Conservation (phyloP, 2,329 filamentous ascomycete species). For the Eutypella sp. region DNA sequence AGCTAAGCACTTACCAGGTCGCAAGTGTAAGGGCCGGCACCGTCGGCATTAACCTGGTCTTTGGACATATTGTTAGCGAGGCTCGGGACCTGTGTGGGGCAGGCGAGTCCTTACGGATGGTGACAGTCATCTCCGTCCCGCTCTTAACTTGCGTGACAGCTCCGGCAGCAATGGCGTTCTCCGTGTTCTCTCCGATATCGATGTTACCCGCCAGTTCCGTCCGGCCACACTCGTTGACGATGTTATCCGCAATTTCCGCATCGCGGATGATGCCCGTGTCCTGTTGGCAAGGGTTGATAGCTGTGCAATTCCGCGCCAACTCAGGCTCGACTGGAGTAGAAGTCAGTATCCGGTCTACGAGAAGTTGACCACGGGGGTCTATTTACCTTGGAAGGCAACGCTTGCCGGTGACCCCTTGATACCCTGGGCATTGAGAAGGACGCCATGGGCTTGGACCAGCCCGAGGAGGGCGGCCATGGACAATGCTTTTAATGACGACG, state of each 20-base stretch:
- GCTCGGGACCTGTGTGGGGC: no score
- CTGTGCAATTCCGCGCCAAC: slow-evolving; percentile 58
- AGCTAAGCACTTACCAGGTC: slow-evolving; percentile 46
- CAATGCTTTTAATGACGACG: slow-evolving; percentile 28
- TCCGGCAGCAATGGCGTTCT: slow-evolving; percentile 41
- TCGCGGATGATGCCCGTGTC: slow-evolving; percentile 61
- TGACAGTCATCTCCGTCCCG: slow-evolving; percentile 40
- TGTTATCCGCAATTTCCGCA: slow-evolving; percentile 45
- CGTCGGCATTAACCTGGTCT: slow-evolving; percentile 50
- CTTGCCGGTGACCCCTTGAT: slow-evolving; percentile 39
- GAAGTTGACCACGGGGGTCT: not conserved
- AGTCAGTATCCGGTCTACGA: not conserved
- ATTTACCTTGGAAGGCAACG: slow-evolving; percentile 44
- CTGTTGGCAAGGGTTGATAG: slow-evolving; percentile 61
- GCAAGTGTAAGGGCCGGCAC: slow-evolving; percentile 50
- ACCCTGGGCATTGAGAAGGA: slow-evolving; percentile 44
- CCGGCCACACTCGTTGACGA: slow-evolving; percentile 57
- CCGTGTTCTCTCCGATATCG: slow-evolving; percentile 52
- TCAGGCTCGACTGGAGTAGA: slow-evolving; percentile 41
- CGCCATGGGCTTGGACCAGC: slow-evolving; percentile 37
- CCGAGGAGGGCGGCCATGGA: slow-evolving; percentile 30
- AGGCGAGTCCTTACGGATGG: slow-evolving; percentile 28
- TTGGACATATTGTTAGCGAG: not conserved
- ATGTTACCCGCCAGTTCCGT: slow-evolving; percentile 58
- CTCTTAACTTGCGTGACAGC: slow-evolving; percentile 45